Conservation (phyloP, 768 basidiomycete genomes). For the Tylopilus sp. region DNA sequence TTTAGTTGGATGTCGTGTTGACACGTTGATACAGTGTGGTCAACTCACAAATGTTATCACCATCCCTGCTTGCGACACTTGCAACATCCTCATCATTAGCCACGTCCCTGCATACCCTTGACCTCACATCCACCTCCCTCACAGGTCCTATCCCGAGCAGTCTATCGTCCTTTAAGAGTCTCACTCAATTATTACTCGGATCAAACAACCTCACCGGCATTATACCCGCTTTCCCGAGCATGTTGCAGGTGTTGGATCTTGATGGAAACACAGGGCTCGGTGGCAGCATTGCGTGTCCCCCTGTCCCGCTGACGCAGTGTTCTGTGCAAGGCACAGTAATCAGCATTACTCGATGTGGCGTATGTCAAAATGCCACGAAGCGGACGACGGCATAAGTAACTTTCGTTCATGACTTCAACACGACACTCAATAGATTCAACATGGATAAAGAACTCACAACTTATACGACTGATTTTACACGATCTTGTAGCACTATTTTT, state of each 20-base stretch:
- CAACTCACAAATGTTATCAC: constrained; percentile 34
- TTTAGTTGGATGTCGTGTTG: background rate
- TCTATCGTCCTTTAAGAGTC: constrained; percentile 32
- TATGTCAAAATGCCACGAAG: constrained; percentile 18
- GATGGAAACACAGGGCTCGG: constrained; percentile 36
- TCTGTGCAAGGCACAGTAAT: constrained; percentile 23
- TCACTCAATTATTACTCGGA: constrained; percentile 38
- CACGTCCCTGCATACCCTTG: constrained; percentile 34
- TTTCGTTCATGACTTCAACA: constrained; percentile 4
- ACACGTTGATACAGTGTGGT: constrained; percentile 28
- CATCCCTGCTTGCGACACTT: constrained; percentile 32
- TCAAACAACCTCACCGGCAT: constrained; percentile 36
- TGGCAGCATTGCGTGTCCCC: constrained; percentile 23
- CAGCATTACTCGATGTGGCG: constrained; percentile 20
- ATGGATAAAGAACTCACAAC: constrained; percentile 1
- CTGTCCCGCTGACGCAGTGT: constrained; percentile 17
- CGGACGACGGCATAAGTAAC: background rate
- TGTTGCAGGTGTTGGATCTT: constrained; percentile 34
- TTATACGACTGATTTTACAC: background rate
- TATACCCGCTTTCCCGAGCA: constrained; percentile 35
- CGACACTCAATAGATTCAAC: constrained; percentile 3
- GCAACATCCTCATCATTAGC: constrained; percentile 31
- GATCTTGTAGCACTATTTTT: constrained; percentile 15
- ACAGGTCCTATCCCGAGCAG: constrained; percentile 34
- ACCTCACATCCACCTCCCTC: constrained; percentile 40